These are phyloP conservation scores for Chrysophaeum taylorii DNA, from an alignment of 352 stramenopile genomes.

Conservation along the genomic window DNA sequence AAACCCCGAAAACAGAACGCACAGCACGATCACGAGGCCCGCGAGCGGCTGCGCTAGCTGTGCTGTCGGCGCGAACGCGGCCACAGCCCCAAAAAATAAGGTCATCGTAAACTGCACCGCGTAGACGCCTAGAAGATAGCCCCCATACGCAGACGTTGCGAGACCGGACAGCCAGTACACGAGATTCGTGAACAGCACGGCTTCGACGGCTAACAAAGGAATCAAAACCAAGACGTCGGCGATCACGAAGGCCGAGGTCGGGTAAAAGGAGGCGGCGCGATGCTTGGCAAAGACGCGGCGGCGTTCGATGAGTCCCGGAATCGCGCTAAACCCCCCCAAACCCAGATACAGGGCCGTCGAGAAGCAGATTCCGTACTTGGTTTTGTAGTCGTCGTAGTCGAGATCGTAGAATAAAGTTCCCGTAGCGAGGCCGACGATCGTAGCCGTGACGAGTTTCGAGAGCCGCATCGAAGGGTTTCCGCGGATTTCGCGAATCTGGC, in stretches of 20 bases:
- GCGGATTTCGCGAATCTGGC: not conserved
- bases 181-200: constrained; percentile 38
- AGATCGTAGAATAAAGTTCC: constrained; percentile 23
- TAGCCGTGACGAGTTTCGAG: constrained; percentile 8
- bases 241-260: constrained; percentile 50
- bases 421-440: constrained; percentile 17
- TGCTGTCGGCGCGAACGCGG: constrained; percentile 32
- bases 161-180: constrained; percentile 47
- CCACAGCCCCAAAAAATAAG: constrained; percentile 38
- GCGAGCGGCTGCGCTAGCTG: too few relatives aligned
- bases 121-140: not conserved
- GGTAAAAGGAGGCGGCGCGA: constrained; percentile 55
- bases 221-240: constrained; percentile 39
- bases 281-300: constrained; percentile 57
- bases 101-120: constrained; percentile 32
- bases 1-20: constrained; percentile 47
- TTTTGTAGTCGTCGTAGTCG: constrained; percentile 27
- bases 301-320: constrained; percentile 61
- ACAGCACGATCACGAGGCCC: constrained; percentile 36
- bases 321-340: constrained; percentile 58
- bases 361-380: constrained; percentile 67
- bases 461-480: not conserved
- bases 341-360: constrained; percentile 68
- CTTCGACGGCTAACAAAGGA: constrained; percentile 39
- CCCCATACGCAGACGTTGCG: constrained; percentile 12